Evolutionary conservation across 1,139 yeast genomes (phyloP).

Genomic region (Zygoascus sp.): DNA sequence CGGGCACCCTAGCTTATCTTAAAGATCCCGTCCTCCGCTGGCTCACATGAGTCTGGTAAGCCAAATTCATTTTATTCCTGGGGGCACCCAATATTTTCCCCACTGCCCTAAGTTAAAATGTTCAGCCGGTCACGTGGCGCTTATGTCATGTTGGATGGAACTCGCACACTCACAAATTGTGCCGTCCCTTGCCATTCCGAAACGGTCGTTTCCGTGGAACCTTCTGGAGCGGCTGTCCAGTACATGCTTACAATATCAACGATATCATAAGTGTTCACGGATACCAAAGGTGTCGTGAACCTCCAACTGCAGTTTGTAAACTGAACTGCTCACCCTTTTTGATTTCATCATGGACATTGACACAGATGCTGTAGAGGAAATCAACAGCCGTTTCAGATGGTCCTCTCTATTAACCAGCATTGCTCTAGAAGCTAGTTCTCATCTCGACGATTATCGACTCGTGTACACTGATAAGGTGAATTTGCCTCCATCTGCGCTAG

Average conservation of each 20-base stretch:
- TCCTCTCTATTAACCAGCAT: not conserved
- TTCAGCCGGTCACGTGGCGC: not conserved
- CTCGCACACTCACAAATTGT: not conserved
- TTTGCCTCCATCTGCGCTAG: slow-evolving; percentile 33
- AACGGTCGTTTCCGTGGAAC: not conserved
- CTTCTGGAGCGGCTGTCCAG: not conserved
- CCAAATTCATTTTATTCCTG: too few relatives aligned
- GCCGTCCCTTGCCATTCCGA: too few relatives aligned
- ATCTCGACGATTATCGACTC: slow-evolving; percentile 6
- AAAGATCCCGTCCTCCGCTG: too few relatives aligned
- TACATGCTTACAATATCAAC: not conserved
- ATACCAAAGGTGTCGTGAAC: too few relatives aligned
- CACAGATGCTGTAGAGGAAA: not conserved
- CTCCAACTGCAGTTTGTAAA: not conserved
- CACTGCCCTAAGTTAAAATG: too few relatives aligned
- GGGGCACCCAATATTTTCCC: too few relatives aligned
- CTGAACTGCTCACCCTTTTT: not conserved
- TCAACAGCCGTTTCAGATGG: slow-evolving; percentile 6
- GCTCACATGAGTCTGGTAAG: too few relatives aligned
- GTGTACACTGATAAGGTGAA: slow-evolving; percentile 31
- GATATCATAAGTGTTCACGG: too few relatives aligned
- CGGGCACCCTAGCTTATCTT: too few relatives aligned
- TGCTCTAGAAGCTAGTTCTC: not conserved
- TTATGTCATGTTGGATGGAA: not conserved
- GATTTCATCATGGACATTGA: not conserved